Base-by-base conservation (phyloP, 768 basidiomycete species). In the Cystobasidium ongulense region DNA sequence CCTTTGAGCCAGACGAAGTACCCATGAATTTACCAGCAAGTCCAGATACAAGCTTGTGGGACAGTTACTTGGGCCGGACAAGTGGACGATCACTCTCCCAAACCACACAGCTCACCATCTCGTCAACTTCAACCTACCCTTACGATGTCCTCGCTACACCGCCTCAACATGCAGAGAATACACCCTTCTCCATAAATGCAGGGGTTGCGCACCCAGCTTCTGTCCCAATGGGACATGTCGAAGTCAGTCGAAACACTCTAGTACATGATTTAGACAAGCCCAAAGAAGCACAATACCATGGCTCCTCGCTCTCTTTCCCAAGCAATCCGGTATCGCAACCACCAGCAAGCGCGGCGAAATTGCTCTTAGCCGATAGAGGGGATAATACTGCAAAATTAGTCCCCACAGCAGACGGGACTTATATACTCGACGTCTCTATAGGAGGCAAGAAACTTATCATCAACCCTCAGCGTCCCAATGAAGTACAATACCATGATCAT, bases 401-500 rank as follows among this genome's bases (percentile, higher is more conserved):
- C 17, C 68, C 68, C 1, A 61, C 54, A 29, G 31, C 54, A 23
- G 68, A 71, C 23, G 68, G 68, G 5, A 11, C 68, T 1, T 71
- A 71, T 38, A 33, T 71, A 8, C 33, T 71, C 21, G 50, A 71
- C 33, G 68, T 71, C 2, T 71, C 68, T 3, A 71, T 71, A 54
- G 68, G 68, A 35, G 68, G 68, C 25, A 36, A 35, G 43, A 71
- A 71, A 54, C 54, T 71, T 7, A 23, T 71, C 52, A 23, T 57
- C 10, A 54, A 71, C 36, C 68, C 68, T 5, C 53, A 71, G n/a
- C 52, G 43, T 8, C 68, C 68, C 5, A 23, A 17, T 17, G 53
- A 71, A 27, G 59, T 71, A 8, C 33, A 31, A 15, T 71, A 71
- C 27, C 68, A 71, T 36, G 52, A 54, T 23, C 13, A 3, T n/a